Conservation (phyloP, 495 filamentous ascomycete species). For the Penicillium angulare region DNA sequence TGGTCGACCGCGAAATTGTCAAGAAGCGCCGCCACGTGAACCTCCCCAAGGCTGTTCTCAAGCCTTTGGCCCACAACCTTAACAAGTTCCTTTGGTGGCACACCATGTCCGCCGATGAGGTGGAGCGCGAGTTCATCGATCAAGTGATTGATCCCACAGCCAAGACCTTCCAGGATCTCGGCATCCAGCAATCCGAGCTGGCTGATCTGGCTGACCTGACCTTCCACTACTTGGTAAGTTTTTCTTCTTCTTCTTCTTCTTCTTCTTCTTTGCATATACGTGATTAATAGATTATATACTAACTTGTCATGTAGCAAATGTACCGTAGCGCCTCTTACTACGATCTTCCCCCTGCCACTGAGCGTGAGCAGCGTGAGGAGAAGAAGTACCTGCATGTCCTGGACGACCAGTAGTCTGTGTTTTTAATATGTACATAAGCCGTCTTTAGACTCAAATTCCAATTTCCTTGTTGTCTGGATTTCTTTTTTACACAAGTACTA, state of each 20-base stretch:
- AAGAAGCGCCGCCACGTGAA: constrained; percentile 91
- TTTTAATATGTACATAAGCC: constrained; percentile 47
- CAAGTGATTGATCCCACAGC: constrained; percentile 86
- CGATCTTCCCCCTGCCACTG: constrained; percentile 89
- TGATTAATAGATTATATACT: constrained; percentile 20
- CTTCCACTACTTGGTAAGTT: constrained; percentile 87
- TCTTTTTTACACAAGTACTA: not conserved
- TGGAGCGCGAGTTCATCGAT: constrained; percentile 93
- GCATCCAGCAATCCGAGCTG: constrained; percentile 62
- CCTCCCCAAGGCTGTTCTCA: constrained; percentile 74
- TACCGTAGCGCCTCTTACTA: constrained; percentile 82
- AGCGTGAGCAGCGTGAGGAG: constrained; percentile 91
- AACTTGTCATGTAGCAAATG: constrained; percentile 58
- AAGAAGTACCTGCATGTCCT: constrained; percentile 94
- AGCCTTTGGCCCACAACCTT: constrained; percentile 66
- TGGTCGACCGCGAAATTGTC: constrained; percentile 90
- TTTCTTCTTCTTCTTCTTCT: not conserved
- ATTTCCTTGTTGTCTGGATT: constrained; percentile 33
- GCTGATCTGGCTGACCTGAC: constrained; percentile 77
- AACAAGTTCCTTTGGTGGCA: constrained; percentile 89
- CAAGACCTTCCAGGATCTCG: constrained; percentile 94
- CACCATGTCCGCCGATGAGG: constrained; percentile 74
- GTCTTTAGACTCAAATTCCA: constrained; percentile 34
- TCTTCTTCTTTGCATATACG: not conserved
- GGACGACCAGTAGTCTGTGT: constrained; percentile 70